These are phyloP conservation scores for Podaxis sp. DNA, from an alignment of 768 basidiomycete species.

Conservation along the genomic window DNA sequence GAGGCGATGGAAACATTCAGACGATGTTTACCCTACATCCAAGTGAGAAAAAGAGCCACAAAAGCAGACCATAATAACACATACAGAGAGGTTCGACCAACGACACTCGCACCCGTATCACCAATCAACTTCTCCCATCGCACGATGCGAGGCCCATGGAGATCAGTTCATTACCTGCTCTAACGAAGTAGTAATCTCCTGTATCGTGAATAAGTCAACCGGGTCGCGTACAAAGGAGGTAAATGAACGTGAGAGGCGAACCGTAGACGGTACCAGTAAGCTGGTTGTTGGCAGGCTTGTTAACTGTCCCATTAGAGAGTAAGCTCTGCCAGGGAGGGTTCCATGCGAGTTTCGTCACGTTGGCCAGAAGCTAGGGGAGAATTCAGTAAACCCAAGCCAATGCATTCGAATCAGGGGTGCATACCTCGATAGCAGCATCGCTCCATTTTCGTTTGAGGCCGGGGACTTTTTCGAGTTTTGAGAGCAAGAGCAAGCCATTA, in stretches of 20 bases:
- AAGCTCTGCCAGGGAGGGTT: constrained; percentile 57
- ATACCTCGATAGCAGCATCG: constrained; percentile 44
- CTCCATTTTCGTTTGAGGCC: constrained; percentile 35
- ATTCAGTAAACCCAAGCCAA: neutral
- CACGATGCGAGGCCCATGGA: constrained; percentile 40
- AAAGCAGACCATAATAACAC: neutral
- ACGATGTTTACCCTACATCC: neutral
- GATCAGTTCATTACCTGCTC: constrained; percentile 49
- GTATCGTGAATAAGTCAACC: constrained; percentile 5
- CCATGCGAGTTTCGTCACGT: constrained; percentile 52
- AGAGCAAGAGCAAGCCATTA: constrained; percentile 54
- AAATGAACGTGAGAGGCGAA: constrained; percentile 16
- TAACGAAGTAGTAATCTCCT: constrained; percentile 66
- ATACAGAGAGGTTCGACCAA: neutral
- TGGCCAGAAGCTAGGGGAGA: constrained; percentile 36
- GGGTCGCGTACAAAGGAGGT: neutral
- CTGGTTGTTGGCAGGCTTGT: constrained; percentile 49
- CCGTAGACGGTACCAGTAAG: constrained; percentile 56
- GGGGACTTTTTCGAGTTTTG: constrained; percentile 34
- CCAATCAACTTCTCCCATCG: neutral
- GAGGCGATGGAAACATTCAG: neutral
- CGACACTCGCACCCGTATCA: neutral
- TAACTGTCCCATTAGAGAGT: constrained; percentile 63
- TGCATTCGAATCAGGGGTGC: constrained; percentile 8
- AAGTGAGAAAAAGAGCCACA: neutral